Base-by-base conservation (phyloP, 2,329 filamentous ascomycete species). In the Alternaria brassicicola region DNA sequence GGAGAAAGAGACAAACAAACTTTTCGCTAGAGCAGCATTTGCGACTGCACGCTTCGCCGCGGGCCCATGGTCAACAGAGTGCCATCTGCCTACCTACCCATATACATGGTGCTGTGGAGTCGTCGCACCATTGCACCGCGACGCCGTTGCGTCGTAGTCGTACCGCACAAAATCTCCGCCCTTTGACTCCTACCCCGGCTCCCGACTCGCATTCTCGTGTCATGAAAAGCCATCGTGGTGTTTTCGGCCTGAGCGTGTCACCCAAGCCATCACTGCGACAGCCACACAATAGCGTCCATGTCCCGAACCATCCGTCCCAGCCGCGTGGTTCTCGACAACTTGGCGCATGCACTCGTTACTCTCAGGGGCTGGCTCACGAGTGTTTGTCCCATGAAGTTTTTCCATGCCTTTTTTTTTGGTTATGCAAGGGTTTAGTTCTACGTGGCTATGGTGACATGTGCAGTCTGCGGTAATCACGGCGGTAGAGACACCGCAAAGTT, bases 301-400 rank as follows among this genome's bases (percentile, higher is more conserved):
- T 12, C 31, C 31, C 43, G 15, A 19, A 17, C 13, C 28, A 35
- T 21, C 23, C 17, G 43, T 49, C 38, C 55, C 51, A 23, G 31
- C 10, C 15, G 19, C 25, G 7, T 46, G 55, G 55, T 49, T n/a
- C 43, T 25, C 12, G 35, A n/a, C 33, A 17, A 31, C 23, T 41
- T 23, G 31, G 42, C 23, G 42, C 42, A 46, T 46, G n/a, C 23
- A 6, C 31, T 55, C 55, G 55, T 51, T 58, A 58, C 55, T 58
- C 51, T 58, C 55, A 58, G 55, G 55, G 55, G 55, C 38, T 38
- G 13, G 15, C 41, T 2, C 15, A 26, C 7, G 25, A 26, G 7
- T 26, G 25, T 7, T 26, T 7, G 25, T 26, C n/a, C n/a, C n/a
- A n/a, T n/a, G n/a, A n/a, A n/a, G n/a, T n/a, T n/a, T n/a, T n/a